Evolutionary conservation across 306 rosid species (phyloP), one percentile per base, ranked within the genome.

Genomic region (Canavalia gladiata): DNA sequence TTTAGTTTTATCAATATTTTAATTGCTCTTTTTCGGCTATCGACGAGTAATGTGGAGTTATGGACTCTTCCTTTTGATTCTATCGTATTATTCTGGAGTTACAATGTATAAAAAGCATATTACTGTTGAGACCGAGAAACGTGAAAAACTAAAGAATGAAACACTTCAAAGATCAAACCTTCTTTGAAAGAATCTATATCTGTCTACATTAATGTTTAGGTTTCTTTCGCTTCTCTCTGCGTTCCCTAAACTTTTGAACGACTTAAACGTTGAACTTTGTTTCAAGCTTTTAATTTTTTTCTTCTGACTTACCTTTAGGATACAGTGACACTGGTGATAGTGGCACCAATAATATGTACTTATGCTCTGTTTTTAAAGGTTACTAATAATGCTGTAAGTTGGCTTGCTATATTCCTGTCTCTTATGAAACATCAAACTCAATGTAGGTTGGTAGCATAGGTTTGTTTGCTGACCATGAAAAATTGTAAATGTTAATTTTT

Each of bases 281-380:
- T 33, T 43, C 12, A 28, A 3, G 9, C 75, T 12, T 49, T 25
- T 60, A 12, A 0, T 8, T 29, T 9, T 8, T 50, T 41, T 64
- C 9, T 25, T 83, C 13, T 51, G 6, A 52, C 9, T 30, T 13
- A 18, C 47, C 39, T 30, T 25, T 39, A 37, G 41, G 2, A 37
- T 37, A 58, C 66, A 10, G 49, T 39, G 50, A 31, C 41, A 8
- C 4, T 54, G 46, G 28, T 67, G 70, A 45, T 28, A 18, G 28
- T n/a, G 31, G 31, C 50, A 35, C 45, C 4, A 9, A 2, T 70
- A 60, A 50, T 8, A 11, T 6, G 3, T 30, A 3, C 35, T 30
- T 33, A 56, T 8, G 52, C 49, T 59, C 28, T 18, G 66, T 30
- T 28, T 18, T 68, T 54, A 57, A 82, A 68, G 66, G 28, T 58